phyloP scores from a whole-genome alignment of 2,329 filamentous ascomycete species.

The Byssothecium circinans region DNA sequence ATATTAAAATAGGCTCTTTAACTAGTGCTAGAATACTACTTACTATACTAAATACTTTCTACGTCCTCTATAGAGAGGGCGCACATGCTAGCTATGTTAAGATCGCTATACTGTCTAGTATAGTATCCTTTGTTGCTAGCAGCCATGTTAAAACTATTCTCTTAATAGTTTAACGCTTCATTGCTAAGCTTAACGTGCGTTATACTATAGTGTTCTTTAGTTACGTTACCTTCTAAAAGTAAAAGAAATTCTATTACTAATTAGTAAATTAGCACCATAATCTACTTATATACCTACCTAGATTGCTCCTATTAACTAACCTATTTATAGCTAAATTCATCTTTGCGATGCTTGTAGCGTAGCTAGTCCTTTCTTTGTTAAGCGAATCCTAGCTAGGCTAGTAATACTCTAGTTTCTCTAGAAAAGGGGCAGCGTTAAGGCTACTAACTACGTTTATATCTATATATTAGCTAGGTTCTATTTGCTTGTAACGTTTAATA shows the following conservation, averaged over 20 bases:
- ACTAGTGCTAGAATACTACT: slow-evolving; percentile 12
- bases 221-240: slow-evolving; percentile 9
- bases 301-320: slow-evolving; percentile 11
- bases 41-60: slow-evolving; percentile 10
- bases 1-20: slow-evolving; percentile 5
- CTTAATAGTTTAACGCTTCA: slow-evolving; percentile 6
- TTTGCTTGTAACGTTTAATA: no score
- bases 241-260: slow-evolving; percentile 11
- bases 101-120: slow-evolving; percentile 8
- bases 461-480: no score
- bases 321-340: slow-evolving; percentile 11
- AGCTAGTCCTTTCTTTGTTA: slow-evolving; percentile 7
- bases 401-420: slow-evolving; percentile 14
- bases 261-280: slow-evolving; percentile 10
- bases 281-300: slow-evolving; percentile 14
- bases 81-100: slow-evolving; percentile 5
- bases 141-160: slow-evolving; percentile 7
- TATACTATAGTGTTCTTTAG: slow-evolving; percentile 12
- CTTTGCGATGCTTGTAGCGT: slow-evolving; percentile 8
- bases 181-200: slow-evolving; percentile 12
- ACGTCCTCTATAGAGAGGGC: slow-evolving; percentile 12
- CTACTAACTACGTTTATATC: no score
- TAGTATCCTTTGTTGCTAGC: slow-evolving; percentile 8
- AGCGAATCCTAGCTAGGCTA: slow-evolving; percentile 9
- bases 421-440: no score